Base-by-base conservation (phyloP, 257 asterid species). In the Echites panduratus region DNA sequence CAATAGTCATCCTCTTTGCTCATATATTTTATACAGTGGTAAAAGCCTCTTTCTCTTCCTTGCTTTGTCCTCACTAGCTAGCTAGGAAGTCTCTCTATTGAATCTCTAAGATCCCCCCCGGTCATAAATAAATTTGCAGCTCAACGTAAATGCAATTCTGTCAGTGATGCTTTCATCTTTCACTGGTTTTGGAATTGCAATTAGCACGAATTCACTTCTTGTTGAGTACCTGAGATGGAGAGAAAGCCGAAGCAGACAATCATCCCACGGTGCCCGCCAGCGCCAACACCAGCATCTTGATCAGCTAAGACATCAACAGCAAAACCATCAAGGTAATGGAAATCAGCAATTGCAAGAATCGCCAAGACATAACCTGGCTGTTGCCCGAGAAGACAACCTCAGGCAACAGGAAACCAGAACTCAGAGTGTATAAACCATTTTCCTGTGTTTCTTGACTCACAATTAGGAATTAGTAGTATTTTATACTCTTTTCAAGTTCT, bases 181-280 rank as follows among this genome's bases (percentile, higher is more conserved):
- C 92, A 91, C 98, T 26, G 98, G 98, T 14, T 94, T 91, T 67
- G 97, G 98, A 27, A 89, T 94, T 41, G 96, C 96, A 19, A 91
- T 94, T 59, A 91, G 97, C 85, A 89, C 96, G 10, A 94, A 94
- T 70, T 89, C 98, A 20, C 96, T 93, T 75, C 92, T 94, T 0
- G 90, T 84, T 29, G 98, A 94, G 87, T 91, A 88, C 85, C 79
- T 94, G 64, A 83, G 96, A 80, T 94, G 98, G 98, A 86, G 95
- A 75, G 82, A 87, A 10, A 89, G 87, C 80, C 87, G 90, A 40
- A 57, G 68, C 43, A 84, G 77, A 19, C 84, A 66, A 68, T 56
- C 90, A 54, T 74, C 82, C 49, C 83, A 70, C 77, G 49, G 49
- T 82, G 67, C 5, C 80, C 6, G 14, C 19, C 85, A 76, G 41